Percentiles rank a stretch among this genome's conserved stretches.
Evolutionary conservation across 768 basidiomycete genomes (phyloP).

Genomic region (Trametes coccinea): DNA sequence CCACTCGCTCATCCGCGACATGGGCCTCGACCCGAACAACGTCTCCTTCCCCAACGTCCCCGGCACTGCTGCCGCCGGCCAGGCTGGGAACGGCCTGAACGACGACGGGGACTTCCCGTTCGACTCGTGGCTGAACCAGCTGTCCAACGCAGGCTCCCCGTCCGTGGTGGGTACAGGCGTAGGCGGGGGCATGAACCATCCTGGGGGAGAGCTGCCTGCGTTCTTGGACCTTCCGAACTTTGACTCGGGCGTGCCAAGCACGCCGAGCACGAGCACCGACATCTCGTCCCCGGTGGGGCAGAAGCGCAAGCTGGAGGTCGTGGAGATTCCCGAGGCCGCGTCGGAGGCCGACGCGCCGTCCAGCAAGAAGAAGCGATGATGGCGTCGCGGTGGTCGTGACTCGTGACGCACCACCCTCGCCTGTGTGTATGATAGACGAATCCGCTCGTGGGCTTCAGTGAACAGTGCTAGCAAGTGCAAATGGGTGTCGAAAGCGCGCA

Average conservation of each 20-base stretch:
- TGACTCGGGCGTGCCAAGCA: conserved; percentile 12
- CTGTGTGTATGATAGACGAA: not conserved
- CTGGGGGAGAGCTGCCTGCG: conserved; percentile 39
- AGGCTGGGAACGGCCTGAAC: not conserved
- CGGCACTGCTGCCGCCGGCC: not conserved
- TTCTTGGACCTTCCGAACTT: conserved; percentile 40
- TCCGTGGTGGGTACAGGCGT: not conserved
- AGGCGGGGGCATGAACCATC: conserved; percentile 27
- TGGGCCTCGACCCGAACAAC: conserved; percentile 59
- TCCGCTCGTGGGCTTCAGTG: no score
- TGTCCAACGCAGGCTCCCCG: not conserved
- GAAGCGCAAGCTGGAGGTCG: conserved; percentile 36
- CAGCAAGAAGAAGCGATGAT: conserved; percentile 27
- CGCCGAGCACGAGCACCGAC: not conserved
- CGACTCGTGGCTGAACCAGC: conserved; percentile 13
- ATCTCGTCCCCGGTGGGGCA: conserved; percentile 12
- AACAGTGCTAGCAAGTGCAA: not conserved
- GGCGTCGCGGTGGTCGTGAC: not conserved
- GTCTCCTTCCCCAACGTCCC: conserved; percentile 6
- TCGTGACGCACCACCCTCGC: not conserved
- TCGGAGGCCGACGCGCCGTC: conserved; percentile 2
- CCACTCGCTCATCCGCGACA: conserved; percentile 66
- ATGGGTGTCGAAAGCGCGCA: not conserved
- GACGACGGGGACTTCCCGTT: conserved; percentile 7
- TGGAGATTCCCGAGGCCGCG: conserved; percentile 23